phyloP scores from a whole-genome alignment of 2,329 filamentous ascomycete species.

The Trematosphaeria pertusa region DNA sequence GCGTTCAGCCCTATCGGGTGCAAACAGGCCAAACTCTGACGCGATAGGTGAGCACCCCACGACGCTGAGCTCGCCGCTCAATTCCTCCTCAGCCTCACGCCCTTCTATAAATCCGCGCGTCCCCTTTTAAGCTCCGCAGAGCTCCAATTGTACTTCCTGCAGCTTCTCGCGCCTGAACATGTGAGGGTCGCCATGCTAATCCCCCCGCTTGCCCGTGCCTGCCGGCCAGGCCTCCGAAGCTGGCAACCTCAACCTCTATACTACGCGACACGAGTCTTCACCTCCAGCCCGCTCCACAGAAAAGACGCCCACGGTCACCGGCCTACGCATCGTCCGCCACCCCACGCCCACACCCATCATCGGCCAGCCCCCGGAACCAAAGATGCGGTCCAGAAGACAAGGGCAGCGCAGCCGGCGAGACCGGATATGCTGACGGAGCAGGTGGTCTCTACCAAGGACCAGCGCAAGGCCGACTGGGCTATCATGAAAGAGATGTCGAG shows the following conservation, averaged over 20 bases:
- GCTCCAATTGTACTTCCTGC: conserved; percentile 4
- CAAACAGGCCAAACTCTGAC: conserved; percentile 21
- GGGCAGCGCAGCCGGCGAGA: conserved; percentile 35
- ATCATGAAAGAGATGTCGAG: conserved; percentile 98
- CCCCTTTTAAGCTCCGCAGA: conserved; percentile 13
- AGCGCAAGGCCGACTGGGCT: conserved; percentile 96
- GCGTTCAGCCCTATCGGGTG: conserved; percentile 2
- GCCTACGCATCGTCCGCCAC: conserved; percentile 23
- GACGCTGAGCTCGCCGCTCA: too few species aligned
- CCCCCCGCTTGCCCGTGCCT: conserved; percentile 42
- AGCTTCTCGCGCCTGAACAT: conserved; percentile 23
- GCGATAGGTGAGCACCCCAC: conserved; percentile 13
- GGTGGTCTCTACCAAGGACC: conserved; percentile 76
- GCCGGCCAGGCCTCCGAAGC: conserved; percentile 34
- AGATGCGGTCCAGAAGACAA: conserved; percentile 22
- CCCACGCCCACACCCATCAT: conserved; percentile 20
- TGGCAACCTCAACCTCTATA: conserved; percentile 27
- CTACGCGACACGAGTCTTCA: conserved; percentile 50
- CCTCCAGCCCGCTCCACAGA: conserved; percentile 51
- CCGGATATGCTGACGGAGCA: conserved; percentile 69
- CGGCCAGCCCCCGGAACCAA: conserved; percentile 30
- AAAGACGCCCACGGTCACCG: conserved; percentile 50
- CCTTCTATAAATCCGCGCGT: conserved; percentile 2
- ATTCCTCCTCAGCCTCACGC: conserved; percentile 1
- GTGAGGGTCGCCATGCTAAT: conserved; percentile 42